phyloP scores from a whole-genome alignment of 2,329 filamentous ascomycete genomes.

The Colletotrichum sp. region DNA sequence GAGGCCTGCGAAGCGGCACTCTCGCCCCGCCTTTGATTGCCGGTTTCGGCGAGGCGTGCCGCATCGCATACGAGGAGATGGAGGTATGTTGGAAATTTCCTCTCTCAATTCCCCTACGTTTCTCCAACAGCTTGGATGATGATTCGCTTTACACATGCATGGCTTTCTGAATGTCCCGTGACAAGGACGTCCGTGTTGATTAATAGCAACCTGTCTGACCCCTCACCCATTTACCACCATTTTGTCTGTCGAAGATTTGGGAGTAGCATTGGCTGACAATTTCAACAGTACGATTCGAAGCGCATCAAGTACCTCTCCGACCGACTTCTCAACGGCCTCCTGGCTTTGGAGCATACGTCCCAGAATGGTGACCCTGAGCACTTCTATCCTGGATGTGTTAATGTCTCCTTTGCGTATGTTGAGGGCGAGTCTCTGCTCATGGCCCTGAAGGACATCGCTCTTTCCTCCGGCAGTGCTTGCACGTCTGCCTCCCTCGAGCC shows the following conservation, averaged over 20 bases:
- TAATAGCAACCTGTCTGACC: slow-evolving; percentile 73
- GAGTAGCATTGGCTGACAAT: background rate
- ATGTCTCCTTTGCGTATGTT: slow-evolving; percentile 97
- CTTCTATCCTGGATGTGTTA: slow-evolving; percentile 97
- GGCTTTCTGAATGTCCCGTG: slow-evolving; percentile 83
- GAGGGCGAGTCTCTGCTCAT: slow-evolving; percentile 98
- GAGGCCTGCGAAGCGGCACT: slow-evolving; percentile 92
- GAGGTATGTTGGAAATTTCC: slow-evolving; percentile 65
- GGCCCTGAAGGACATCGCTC: slow-evolving; percentile 96
- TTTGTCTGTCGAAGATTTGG: background rate
- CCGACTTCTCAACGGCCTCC: slow-evolving; percentile 79
- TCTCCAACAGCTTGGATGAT: slow-evolving; percentile 59
- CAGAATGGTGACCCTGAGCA: slow-evolving; percentile 84
- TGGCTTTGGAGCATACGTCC: slow-evolving; percentile 88
- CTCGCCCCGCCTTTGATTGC: slow-evolving; percentile 87
- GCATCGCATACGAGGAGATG: slow-evolving; percentile 90
- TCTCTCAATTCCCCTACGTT: slow-evolving; percentile 9
- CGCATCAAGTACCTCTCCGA: slow-evolving; percentile 85
- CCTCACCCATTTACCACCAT: slow-evolving; percentile 15
- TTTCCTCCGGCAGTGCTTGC: slow-evolving; percentile 96
- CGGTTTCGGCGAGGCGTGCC: slow-evolving; percentile 94
- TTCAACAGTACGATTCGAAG: slow-evolving; percentile 82
- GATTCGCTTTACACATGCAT: slow-evolving; percentile 87
- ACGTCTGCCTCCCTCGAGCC: slow-evolving; percentile 96
- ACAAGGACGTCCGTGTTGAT: slow-evolving; percentile 63